Evolutionary conservation across 2,329 filamentous ascomycete genomes (phyloP).

Genomic region (Talaromyces rugulosus): DNA sequence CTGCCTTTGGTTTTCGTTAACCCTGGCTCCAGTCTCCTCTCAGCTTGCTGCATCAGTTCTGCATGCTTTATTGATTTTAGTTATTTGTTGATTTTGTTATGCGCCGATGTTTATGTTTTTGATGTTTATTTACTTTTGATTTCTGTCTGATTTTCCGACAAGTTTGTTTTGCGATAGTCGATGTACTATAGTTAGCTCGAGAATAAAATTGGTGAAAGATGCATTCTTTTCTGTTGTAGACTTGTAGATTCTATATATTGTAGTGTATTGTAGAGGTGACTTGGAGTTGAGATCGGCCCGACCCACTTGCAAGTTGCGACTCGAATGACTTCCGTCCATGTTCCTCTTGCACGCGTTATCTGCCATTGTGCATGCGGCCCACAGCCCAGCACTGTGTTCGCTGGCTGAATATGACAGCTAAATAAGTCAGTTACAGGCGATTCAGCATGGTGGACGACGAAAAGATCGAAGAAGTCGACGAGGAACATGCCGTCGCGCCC

Average conservation of each 20-base stretch:
- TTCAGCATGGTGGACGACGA: background rate
- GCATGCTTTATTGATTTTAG: slow-evolving; percentile 5
- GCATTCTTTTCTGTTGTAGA: background rate
- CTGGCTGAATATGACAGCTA: background rate
- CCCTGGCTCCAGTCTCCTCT: slow-evolving; percentile 2
- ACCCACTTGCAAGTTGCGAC: background rate
- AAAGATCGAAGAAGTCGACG: background rate
- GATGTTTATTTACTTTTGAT: background rate
- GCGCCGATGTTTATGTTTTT: slow-evolving; percentile 1
- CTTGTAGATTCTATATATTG: background rate
- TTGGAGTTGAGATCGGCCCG: background rate
- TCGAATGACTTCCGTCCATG: background rate
- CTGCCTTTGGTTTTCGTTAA: slow-evolving; percentile 8
- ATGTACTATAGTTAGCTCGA: slow-evolving; percentile 43
- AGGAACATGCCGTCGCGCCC: slow-evolving; percentile 3
- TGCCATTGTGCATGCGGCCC: background rate
- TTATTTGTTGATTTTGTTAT: background rate
- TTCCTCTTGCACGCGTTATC: background rate
- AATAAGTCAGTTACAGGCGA: background rate
- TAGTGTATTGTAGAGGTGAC: background rate
- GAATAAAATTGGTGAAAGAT: slow-evolving; percentile 7
- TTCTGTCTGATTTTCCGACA: background rate
- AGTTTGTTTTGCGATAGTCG: slow-evolving; percentile 1
- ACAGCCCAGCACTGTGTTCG: background rate
- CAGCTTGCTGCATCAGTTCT: slow-evolving; percentile 1